Conservation (phyloP, 495 filamentous ascomycete species). For the Saxophila tyrrhenica region DNA sequence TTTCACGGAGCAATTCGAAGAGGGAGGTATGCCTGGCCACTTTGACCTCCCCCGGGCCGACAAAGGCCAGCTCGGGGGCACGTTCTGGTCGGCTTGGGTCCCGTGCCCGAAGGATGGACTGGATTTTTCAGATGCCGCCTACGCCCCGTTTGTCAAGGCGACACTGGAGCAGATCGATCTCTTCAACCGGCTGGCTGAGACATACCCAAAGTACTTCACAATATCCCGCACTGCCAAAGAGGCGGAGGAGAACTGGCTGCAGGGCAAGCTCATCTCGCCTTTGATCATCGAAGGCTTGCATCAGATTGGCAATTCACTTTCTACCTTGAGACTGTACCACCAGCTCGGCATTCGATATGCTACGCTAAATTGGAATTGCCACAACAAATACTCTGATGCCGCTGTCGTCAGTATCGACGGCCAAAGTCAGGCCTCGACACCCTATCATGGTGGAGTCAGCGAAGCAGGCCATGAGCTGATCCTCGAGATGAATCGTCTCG, state of each 20-base stretch:
- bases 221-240: conserved; percentile 46
- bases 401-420: conserved; percentile 43
- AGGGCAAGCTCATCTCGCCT: conserved; percentile 52
- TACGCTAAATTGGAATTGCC: conserved; percentile 88
- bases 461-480: conserved; percentile 54
- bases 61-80: conserved; percentile 52
- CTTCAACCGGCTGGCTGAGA: conserved; percentile 52
- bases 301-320: conserved; percentile 79
- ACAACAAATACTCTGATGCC: conserved; percentile 80
- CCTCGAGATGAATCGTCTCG: conserved; percentile 68
- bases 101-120: conserved; percentile 59
- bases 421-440: conserved; percentile 25
- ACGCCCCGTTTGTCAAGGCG: conserved; percentile 49
- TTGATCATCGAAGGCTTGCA: conserved; percentile 86
- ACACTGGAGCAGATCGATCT: conserved; percentile 81
- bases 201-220: conserved; percentile 62
- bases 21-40: conserved; percentile 56
- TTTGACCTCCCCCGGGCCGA: conserved; percentile 65
- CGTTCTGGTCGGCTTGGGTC: conserved; percentile 87
- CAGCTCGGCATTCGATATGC: conserved; percentile 79
- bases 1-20: conserved; percentile 58
- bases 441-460: conserved; percentile 45
- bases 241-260: conserved; percentile 39
- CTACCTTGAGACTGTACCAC: conserved; percentile 64
- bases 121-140: conserved; percentile 65